Evolutionary conservation across 1,139 yeast genomes (phyloP).

Genomic region (Pichia sp.): DNA sequence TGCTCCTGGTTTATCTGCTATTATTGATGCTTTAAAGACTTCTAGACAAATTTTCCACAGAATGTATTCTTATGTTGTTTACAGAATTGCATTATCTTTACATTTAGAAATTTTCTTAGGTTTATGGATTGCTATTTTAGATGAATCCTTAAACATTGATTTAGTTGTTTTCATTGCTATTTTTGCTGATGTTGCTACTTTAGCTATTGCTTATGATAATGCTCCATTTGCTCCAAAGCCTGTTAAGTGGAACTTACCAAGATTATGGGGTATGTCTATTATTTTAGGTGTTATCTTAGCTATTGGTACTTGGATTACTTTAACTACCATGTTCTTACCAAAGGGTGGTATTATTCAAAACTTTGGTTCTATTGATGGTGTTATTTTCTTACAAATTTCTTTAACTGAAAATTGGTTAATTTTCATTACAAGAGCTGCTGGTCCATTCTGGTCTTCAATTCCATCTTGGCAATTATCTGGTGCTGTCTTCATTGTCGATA

Average conservation of each 20-base stretch:
- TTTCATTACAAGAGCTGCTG: constrained; percentile 91
- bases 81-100: constrained; percentile 90
- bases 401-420: constrained; percentile 95
- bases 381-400: constrained; percentile 84
- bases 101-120: constrained; percentile 91
- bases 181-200: constrained; percentile 92
- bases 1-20: constrained; percentile 94
- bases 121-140: constrained; percentile 89
- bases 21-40: constrained; percentile 88
- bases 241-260: constrained; percentile 97
- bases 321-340: constrained; percentile 82
- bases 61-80: constrained; percentile 93
- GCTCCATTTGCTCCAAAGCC: constrained; percentile 98
- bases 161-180: constrained; percentile 91
- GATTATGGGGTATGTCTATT: constrained; percentile 95
- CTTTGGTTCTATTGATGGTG: constrained; percentile 91
- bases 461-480: constrained; percentile 96
- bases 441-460: constrained; percentile 89
- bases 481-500: constrained; percentile 84
- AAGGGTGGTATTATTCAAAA: constrained; percentile 90
- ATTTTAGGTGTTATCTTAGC: constrained; percentile 77
- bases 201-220: constrained; percentile 92
- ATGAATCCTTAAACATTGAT: constrained; percentile 75
- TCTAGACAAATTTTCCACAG: constrained; percentile 98
- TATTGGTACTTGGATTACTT: constrained; percentile 86